These are phyloP conservation scores for Cladosporium sp. DNA, from an alignment of 2,329 filamentous ascomycete genomes.

Conservation along the genomic window DNA sequence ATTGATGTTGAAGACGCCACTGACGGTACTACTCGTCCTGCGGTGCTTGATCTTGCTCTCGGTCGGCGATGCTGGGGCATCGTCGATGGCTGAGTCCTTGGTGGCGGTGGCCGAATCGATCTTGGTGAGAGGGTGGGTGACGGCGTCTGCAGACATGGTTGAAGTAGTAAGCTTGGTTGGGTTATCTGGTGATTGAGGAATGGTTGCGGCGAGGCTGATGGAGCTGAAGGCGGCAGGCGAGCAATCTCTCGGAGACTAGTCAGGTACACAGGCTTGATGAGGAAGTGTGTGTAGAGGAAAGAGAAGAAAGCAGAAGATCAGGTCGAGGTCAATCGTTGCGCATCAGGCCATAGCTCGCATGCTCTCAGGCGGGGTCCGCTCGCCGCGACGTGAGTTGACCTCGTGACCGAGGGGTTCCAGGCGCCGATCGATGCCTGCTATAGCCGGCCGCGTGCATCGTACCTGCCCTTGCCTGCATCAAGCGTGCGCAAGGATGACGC, in stretches of 20 bases:
- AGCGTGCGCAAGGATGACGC: not conserved
- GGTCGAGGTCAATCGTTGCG: constrained; percentile 10
- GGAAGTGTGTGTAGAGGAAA: constrained; percentile 1
- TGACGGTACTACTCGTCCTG: constrained; percentile 67
- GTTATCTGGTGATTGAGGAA: constrained; percentile 10
- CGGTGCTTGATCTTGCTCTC: constrained; percentile 63
- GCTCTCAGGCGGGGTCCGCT: constrained; percentile 7
- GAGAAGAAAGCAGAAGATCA: not conserved
- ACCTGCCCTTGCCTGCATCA: constrained; percentile 7
- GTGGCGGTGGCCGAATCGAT: constrained; percentile 89
- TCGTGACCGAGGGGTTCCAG: not conserved
- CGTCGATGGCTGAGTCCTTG: constrained; percentile 88
- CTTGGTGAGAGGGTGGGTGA: constrained; percentile 63
- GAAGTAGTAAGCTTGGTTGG: not conserved
- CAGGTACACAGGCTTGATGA: constrained; percentile 4
- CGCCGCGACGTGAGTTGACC: not conserved
- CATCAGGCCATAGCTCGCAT: constrained; percentile 12
- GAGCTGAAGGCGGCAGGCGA: not conserved
- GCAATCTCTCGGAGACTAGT: constrained; percentile 4
- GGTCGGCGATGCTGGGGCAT: constrained; percentile 62
- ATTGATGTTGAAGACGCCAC: constrained; percentile 75
- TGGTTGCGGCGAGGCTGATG: not conserved
- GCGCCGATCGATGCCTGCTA: constrained; percentile 1
- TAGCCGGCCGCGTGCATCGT: constrained; percentile 3
- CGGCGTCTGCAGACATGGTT: constrained; percentile 50